These are phyloP conservation scores for Takakia lepidozioides DNA, from an alignment of 225 moss, liverwort and hornwort genomes.

Conservation along the genomic window DNA sequence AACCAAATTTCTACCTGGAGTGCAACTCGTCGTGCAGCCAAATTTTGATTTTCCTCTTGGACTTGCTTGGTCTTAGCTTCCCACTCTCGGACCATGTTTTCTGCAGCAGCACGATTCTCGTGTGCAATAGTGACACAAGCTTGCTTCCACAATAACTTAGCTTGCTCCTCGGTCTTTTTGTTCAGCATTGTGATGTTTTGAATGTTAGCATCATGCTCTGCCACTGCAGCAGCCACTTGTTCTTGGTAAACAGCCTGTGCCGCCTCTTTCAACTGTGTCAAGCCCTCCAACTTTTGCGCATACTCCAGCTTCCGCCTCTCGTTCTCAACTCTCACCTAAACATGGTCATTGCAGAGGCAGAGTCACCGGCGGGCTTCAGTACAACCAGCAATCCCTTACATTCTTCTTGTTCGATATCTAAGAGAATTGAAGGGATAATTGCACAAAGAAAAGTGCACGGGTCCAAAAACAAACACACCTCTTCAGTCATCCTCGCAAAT, in stretches of 20 bases:
- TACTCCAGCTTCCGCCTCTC: background rate
- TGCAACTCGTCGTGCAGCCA: constrained; percentile 13
- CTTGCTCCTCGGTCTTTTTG: constrained; percentile 14
- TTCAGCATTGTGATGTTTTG: constrained; percentile 6
- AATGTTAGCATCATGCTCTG: constrained; percentile 24
- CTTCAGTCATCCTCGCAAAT: background rate
- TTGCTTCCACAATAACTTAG: constrained; percentile 29
- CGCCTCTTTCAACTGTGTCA: constrained; percentile 17
- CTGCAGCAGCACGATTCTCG: constrained; percentile 11
- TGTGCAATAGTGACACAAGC: constrained; percentile 20
- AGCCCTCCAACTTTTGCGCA: constrained; percentile 2
- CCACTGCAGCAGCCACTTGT: constrained; percentile 13
- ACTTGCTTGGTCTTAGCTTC: constrained; percentile 9
- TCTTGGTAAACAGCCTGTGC: constrained; percentile 18
- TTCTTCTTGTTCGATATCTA: background rate
- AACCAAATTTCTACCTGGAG: no score
- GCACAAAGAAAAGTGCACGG: no score
- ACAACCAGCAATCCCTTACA: background rate
- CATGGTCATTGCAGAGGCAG: no score
- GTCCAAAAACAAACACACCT: background rate
- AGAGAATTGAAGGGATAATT: no score
- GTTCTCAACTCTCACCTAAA: background rate
- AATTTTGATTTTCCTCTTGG: constrained; percentile 14
- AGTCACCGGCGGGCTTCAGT: no score
- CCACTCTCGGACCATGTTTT: constrained; percentile 17